Evolutionary conservation across 768 basidiomycete genomes (phyloP).

Genomic region (Phaeotremella fagi): DNA sequence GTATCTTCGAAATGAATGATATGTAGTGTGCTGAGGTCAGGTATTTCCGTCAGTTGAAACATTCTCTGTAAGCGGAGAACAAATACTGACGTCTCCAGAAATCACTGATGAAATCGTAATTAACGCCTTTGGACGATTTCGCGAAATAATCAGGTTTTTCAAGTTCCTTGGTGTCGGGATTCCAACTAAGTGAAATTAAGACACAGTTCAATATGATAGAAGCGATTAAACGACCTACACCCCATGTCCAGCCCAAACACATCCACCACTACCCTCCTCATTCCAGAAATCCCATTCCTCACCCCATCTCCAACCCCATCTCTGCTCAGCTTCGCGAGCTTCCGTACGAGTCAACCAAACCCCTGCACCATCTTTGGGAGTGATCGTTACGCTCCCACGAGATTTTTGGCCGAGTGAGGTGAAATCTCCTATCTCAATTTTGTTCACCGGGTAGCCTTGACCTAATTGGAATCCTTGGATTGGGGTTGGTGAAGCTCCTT

Average conservation of each 20-base stretch:
- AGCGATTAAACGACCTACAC: constrained; percentile 26
- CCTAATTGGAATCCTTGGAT: constrained; percentile 78
- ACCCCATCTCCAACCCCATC: constrained; percentile 81
- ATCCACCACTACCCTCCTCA: constrained; percentile 64
- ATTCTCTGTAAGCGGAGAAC: constrained; percentile 54
- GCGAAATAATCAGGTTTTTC: constrained; percentile 73
- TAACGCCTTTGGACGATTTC: constrained; percentile 47
- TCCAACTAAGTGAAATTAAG: constrained; percentile 69
- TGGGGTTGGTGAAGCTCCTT: constrained; percentile 81
- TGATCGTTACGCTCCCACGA: constrained; percentile 70
- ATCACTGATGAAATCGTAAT: constrained; percentile 66
- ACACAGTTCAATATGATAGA: no score
- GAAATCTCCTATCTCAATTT: constrained; percentile 77
- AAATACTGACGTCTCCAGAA: constrained; percentile 67
- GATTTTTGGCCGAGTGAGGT: constrained; percentile 69
- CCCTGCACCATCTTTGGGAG: constrained; percentile 67
- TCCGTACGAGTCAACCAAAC: constrained; percentile 65
- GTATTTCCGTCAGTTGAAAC: no score
- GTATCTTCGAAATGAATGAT: constrained; percentile 44
- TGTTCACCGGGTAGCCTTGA: constrained; percentile 71
- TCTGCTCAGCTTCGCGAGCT: constrained; percentile 49
- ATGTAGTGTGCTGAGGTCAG: constrained; percentile 30
- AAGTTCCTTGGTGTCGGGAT: constrained; percentile 61
- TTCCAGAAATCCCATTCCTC: constrained; percentile 45
- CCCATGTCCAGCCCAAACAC: constrained; percentile 41